Base-by-base conservation (phyloP, 2,329 filamentous ascomycete species). In the Xylaria sp. region DNA sequence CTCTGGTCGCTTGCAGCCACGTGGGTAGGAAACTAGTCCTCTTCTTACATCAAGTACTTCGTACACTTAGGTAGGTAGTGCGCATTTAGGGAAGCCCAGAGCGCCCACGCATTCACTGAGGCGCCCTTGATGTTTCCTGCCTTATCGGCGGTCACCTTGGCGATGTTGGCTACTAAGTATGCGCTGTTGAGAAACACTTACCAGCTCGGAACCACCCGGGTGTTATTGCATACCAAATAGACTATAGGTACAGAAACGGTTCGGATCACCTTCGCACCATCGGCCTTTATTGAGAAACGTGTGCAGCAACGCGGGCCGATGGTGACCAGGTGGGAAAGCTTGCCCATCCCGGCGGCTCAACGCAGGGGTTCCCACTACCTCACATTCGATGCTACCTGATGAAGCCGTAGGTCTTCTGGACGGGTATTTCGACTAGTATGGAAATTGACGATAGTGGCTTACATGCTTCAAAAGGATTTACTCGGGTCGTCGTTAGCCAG, bases 301-400 rank as follows among this genome's bases (percentile, higher is more conserved):
- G 37, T 57, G 48, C 47, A 42, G 44, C 47, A 42, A 63, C 16
- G 9, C 60, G 27, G 58, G 58, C 53, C 48, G 27, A 44, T 40
- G 35, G 2, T 37, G 47, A 60, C 58, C 29, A 63, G 37, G 60
- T 27, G 35, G 47, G n/a, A 67, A 57, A 37, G 40, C 32, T 50
- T 57, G 23, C 37, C 37, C 62, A 60, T 27, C n/a, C n/a, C n/a
- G 35, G 61, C 48, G 60, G 62, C 69, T 65, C 60, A 54, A 69
- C 61, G 63, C 66, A 71, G 69, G 69, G 66, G 66, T 66, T 71
- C 55, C 69, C 64, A 55, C n/a, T 27, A 61, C 62, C 53, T 65
- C 32, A 21, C 63, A 55, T 55, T 16, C 60, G 42, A 69, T 69
- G 55, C 58, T 60, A 69, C 62, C 18, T 35, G 35, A 55, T 55